Evolutionary conservation across 495 filamentous ascomycete species (phyloP), one percentile per base, ranked within the genome.

Genomic region (Penicillium parvum): DNA sequence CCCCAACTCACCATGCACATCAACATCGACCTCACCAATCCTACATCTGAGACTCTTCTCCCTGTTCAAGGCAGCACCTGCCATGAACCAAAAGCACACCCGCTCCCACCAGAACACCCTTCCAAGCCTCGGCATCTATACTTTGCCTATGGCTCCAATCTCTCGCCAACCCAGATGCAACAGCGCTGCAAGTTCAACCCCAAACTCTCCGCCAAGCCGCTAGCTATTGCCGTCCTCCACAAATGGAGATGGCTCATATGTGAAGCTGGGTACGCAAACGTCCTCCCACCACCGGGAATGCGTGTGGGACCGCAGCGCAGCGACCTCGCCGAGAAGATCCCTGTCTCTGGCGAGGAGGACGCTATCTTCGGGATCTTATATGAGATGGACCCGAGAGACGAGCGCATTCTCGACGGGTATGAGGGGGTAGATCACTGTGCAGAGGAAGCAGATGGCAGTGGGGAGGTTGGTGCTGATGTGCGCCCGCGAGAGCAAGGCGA

Each of bases 91-190:
- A 12, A 37, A 28, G 23, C 32, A 33, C 37, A 46, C 38, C 34
- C 49, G 23, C 3, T 33, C 43, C 33, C 11, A 3, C 29, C 34
- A 33, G 19, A 43, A 17, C 37, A 30, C 12, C 12, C 12, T 23
- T 18, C 42, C 27, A 42, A 40, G 19, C 35, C 32, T 23, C 53
- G 40, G 45, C 42, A 60, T 27, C 57, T 82, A 53, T 86, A 88
- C 66, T 86, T 88, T 55, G 85, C 76, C 56, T 88, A 86, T 62
- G 85, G 84, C 53, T 81, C 74, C 43, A 89, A 89, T 55, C 73
- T 88, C 45, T 85, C 79, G 53, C 65, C 71, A 15, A 60, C 71
- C 4, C 84, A 88, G 58, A 88, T 88, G 85, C 39, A 28, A 7
- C 40, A 57, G 16, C 80, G 85, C 47, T 89, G 84, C 53, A 74